A percentile compares a stretch with the other conserved stretches of the same genome.
These are phyloP conservation scores for Hippophae gyantsensis DNA, from an alignment of 306 rosid species.

Conservation along the genomic window DNA sequence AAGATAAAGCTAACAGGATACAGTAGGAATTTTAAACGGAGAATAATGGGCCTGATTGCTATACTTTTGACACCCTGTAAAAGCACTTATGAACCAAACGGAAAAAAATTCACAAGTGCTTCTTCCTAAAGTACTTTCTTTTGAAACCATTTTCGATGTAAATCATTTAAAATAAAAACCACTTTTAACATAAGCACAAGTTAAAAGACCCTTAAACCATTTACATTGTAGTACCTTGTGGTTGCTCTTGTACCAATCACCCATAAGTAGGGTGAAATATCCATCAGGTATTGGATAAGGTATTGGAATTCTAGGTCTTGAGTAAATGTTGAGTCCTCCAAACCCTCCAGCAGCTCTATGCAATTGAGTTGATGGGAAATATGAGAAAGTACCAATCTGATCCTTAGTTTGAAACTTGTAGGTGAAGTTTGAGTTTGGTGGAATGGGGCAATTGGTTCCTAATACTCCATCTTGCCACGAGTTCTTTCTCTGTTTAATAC, in stretches of 20 bases:
- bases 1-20: no score
- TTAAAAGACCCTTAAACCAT: no score
- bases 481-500: conserved; percentile 90
- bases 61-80: no score
- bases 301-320: conserved; percentile 72
- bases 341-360: conserved; percentile 89
- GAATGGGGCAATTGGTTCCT: conserved; percentile 92
- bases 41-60: no score
- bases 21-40: no score
- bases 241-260: conserved; percentile 82
- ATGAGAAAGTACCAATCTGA: conserved; percentile 77
- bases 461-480: conserved; percentile 99
- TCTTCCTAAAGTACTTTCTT: no score
- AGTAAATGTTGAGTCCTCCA: conserved; percentile 70
- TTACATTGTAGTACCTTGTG: conserved; percentile 45
- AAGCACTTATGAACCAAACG: no score
- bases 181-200: no score
- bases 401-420: conserved; percentile 84
- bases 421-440: conserved; percentile 81
- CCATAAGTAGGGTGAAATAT: conserved; percentile 76
- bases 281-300: conserved; percentile 74
- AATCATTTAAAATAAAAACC: no score
- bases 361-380: conserved; percentile 77
- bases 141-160: no score
- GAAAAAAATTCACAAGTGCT: no score